A percentile compares a stretch with the other conserved stretches of the same genome.
Evolutionary conservation across 129 eudicot species (phyloP).

Genomic region (Helianthus annuus): DNA sequence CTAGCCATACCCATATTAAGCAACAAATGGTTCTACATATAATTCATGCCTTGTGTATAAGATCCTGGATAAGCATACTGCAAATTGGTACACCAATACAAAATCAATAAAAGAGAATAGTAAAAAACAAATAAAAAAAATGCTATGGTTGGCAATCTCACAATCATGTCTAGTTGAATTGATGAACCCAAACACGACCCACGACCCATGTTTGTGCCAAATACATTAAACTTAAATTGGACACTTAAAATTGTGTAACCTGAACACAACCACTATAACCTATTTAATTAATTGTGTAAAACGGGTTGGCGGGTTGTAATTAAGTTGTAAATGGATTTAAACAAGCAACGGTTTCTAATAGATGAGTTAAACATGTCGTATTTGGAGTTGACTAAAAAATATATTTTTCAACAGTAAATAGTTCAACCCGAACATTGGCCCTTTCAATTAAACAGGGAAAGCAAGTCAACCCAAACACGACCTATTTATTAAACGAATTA

Average conservation of each 20-base stretch:
- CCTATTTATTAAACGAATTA: neutral
- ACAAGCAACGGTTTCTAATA: neutral
- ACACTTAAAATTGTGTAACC: neutral
- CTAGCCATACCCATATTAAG: neutral
- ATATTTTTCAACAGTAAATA: neutral
- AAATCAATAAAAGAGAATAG: conserved; percentile 7
- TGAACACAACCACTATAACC: neutral
- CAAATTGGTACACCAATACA: conserved; percentile 16
- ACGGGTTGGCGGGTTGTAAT: no score
- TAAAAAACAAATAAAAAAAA: neutral
- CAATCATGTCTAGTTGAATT: neutral
- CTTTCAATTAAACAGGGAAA: neutral
- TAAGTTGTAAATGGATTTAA: neutral
- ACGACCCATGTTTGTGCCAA: neutral
- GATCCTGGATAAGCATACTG: conserved; percentile 88
- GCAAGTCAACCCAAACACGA: neutral
- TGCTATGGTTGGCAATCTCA: neutral
- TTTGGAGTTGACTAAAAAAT: no score
- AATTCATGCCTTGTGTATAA: conserved; percentile 64
- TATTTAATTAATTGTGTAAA: neutral
- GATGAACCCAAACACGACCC: neutral
- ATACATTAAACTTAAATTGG: neutral
- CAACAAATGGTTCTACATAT: neutral
- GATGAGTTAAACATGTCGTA: neutral
- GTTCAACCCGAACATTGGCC: neutral